A percentile compares a stretch with the other conserved stretches of the same genome.
phyloP scores from a whole-genome alignment of 345 rosid species.

The Eucalyptus curtisii region DNA sequence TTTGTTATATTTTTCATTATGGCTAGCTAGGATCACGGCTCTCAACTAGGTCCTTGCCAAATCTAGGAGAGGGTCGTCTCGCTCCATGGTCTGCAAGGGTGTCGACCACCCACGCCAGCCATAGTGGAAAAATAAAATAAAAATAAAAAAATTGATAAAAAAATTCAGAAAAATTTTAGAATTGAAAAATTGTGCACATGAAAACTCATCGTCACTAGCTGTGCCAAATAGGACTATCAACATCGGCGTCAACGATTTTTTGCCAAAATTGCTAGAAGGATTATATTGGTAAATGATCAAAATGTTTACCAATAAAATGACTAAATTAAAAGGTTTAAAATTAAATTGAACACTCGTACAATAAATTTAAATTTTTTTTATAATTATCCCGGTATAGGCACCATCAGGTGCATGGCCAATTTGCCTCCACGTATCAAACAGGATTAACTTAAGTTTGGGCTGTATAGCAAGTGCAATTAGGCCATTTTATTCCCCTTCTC shows the following conservation, averaged over 20 bases:
- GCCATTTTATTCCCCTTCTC: no score
- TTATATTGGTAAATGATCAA: neutral
- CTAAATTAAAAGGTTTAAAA: neutral
- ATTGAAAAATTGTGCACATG: neutral
- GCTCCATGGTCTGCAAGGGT: neutral
- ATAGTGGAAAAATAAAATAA: neutral
- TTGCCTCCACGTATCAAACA: neutral
- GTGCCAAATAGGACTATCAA: accelerated
- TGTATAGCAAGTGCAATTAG: no score
- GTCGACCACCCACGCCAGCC: neutral
- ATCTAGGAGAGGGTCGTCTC: neutral
- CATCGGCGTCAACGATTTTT: accelerated
- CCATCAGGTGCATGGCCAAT: neutral
- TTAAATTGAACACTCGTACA: no score
- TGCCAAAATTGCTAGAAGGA: neutral
- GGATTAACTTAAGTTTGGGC: neutral
- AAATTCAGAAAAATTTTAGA: neutral
- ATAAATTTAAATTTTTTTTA: neutral
- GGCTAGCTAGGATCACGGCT: neutral
- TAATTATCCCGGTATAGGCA: neutral
- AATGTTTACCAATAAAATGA: neutral
- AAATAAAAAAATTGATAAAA: neutral
- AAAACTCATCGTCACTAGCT: accelerated
- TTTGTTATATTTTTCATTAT: neutral
- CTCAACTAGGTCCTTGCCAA: neutral